phyloP scores from a whole-genome alignment of 2,329 filamentous ascomycete genomes.

The Aspergillus transmontanensis region DNA sequence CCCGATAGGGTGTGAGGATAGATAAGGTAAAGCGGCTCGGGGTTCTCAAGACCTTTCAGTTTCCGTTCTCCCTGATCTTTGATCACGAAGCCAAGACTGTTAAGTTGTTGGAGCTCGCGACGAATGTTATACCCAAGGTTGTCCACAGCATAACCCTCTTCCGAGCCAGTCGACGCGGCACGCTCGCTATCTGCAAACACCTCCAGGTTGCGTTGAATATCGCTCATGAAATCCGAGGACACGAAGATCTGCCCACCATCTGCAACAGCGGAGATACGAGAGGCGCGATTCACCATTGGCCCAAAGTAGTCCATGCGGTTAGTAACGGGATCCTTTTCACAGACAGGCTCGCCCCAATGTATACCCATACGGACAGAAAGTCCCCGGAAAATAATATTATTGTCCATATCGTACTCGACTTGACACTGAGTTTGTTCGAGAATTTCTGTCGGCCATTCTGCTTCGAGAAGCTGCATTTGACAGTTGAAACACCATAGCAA shows the following conservation, averaged over 20 bases:
- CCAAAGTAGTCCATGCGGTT: slow-evolving; percentile 99
- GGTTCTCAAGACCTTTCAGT: slow-evolving; percentile 95
- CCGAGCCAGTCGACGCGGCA: slow-evolving; percentile 67
- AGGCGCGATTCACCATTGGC: slow-evolving; percentile 97
- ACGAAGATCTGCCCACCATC: slow-evolving; percentile 97
- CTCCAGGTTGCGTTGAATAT: slow-evolving; percentile 88
- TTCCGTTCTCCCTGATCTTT: slow-evolving; percentile 95
- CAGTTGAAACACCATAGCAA: slow-evolving; percentile 96
- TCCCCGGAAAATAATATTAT: slow-evolving; percentile 87
- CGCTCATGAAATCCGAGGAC: slow-evolving; percentile 93
- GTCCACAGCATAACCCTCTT: slow-evolving; percentile 77
- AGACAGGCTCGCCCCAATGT: slow-evolving; percentile 92
- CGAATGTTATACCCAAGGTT: slow-evolving; percentile 74
- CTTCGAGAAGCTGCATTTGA: slow-evolving; percentile 82
- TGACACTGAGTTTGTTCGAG: slow-evolving; percentile 83
- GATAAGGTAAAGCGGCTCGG: slow-evolving; percentile 91
- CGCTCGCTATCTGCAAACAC: slow-evolving; percentile 85
- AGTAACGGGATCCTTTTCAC: slow-evolving; percentile 93
- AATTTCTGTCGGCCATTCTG: slow-evolving; percentile 91
- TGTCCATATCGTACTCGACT: slow-evolving; percentile 78
- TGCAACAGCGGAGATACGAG: slow-evolving; percentile 89
- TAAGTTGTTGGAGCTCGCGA: slow-evolving; percentile 82
- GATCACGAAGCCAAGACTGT: slow-evolving; percentile 91
- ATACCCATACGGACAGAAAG: slow-evolving; percentile 97
- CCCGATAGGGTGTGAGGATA: slow-evolving; percentile 88